Evolutionary conservation across 176 grass and related monocot species (phyloP), one percentile per base, ranked within the genome.

Genomic region (Tillandsia fasciculata): DNA sequence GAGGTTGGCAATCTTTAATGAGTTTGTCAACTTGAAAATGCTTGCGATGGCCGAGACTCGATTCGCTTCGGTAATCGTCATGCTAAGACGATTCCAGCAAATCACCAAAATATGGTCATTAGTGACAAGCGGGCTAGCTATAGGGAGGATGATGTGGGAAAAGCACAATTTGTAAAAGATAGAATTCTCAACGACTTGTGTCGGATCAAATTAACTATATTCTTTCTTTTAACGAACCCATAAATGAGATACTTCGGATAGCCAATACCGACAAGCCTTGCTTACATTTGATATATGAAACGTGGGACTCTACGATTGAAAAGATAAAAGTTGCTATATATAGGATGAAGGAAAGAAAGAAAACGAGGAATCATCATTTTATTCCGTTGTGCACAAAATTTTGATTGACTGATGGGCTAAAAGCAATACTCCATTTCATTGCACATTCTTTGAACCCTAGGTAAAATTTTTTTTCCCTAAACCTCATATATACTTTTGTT

Each of bases 11-110:
- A 15, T 81, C 29, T 63, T 59, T 29, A 81, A 75, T 29, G 23
- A 81, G n/a, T 57, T 63, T 58, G 53, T 73, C 26, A 73, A 59
- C 50, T 61, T 80, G 24, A 80, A 24, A 80, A 56, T 80, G 20
- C 63, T 80, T 52, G 50, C 57, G 7, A n/a, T 80, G 52, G 78
- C 10, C 8, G 15, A 68, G 3, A 80, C 52, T 33, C 6, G 64
- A 14, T 69, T 68, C 63, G 63, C 71, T 3, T 74, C 48, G 12
- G 14, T 42, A 8, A 71, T 74, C 61, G 26, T 80, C 11, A 56
- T 74, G 67, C 49, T 77, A 6, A 79, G 20, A 33, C 15, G 57
- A 53, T 72, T 72, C 48, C 51, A 26, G 27, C 24, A 50, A 51
- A 66, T 51, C 48, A 76, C 23, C 47, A 74, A 73, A 3, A 4